These are phyloP conservation scores for Dactylella cylindrospora DNA, from an alignment of 2,329 filamentous ascomycete species.

Conservation along the genomic window DNA sequence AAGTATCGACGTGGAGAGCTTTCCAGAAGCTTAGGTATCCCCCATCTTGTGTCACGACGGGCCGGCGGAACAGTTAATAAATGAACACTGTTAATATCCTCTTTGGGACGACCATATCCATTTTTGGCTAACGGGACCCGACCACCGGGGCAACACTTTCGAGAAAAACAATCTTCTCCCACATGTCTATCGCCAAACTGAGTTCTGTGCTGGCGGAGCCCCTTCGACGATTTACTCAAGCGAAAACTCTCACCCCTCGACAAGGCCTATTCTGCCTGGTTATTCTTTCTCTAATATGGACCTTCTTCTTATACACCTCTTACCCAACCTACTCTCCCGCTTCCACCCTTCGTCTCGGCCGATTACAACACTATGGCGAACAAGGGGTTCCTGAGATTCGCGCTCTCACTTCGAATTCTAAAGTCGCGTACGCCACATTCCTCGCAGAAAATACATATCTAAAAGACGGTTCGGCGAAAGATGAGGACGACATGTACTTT, in stretches of 20 bases:
- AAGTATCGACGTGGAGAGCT: no score
- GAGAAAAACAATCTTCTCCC: not conserved
- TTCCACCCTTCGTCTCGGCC: constrained; percentile 31
- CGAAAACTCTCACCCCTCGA: constrained; percentile 37
- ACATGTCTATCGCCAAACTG: constrained; percentile 19
- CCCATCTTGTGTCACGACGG: no score
- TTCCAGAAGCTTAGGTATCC: no score
- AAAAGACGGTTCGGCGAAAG: constrained; percentile 36
- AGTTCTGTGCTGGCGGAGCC: constrained; percentile 2
- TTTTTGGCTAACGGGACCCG: no score
- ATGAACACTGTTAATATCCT: no score
- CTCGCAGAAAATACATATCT: constrained; percentile 50
- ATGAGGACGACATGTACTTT: constrained; percentile 53
- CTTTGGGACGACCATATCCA: no score
- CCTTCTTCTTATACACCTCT: constrained; percentile 26
- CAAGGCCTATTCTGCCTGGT: constrained; percentile 28
- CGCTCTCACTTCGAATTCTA: constrained; percentile 19
- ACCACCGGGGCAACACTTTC: not conserved
- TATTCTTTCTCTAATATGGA: constrained; percentile 27
- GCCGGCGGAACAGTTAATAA: no score
- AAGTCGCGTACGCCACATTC: constrained; percentile 51
- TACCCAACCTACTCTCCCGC: constrained; percentile 13
- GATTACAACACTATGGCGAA: constrained; percentile 30
- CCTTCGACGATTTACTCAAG: constrained; percentile 20
- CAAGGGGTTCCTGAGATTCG: constrained; percentile 23